phyloP scores from a whole-genome alignment of 441 rosid genomes.

The Geranium incanum region DNA sequence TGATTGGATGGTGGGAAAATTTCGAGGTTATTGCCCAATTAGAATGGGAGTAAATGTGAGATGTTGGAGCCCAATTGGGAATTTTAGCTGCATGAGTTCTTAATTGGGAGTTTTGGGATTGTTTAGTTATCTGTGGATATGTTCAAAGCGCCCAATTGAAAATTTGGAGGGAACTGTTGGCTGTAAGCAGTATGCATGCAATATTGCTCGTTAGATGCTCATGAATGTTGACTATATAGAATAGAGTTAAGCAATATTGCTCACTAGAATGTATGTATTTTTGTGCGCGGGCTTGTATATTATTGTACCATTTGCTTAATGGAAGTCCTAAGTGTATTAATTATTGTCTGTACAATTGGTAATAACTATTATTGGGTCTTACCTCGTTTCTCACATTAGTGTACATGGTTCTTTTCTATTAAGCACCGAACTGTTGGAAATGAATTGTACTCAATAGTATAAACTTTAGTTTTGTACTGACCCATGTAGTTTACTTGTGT shows the following conservation, averaged over 20 bases:
- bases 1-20: neutral
- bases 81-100: neutral
- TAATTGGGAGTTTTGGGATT: neutral
- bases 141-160: neutral
- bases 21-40: neutral
- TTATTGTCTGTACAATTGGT: neutral
- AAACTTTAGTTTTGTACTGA: neutral
- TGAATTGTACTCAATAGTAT: neutral
- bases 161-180: slow-evolving; percentile 6
- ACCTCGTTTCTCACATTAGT: neutral
- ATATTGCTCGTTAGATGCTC: neutral
- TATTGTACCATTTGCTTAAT: neutral
- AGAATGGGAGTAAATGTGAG: slow-evolving; percentile 5
- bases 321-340: neutral
- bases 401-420: neutral
- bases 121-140: neutral
- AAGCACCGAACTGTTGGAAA: neutral
- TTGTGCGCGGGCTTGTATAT: neutral
- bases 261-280: neutral
- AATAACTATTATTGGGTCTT: neutral
- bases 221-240: neutral
- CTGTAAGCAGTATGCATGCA: slow-evolving; percentile 3
- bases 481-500: neutral
- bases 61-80: neutral
- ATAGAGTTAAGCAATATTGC: too few relatives aligned